Percentiles rank a stretch among this genome's conserved stretches.
Conservation (phyloP, 2,329 filamentous ascomycete genomes). For the Penicillium sp. region DNA sequence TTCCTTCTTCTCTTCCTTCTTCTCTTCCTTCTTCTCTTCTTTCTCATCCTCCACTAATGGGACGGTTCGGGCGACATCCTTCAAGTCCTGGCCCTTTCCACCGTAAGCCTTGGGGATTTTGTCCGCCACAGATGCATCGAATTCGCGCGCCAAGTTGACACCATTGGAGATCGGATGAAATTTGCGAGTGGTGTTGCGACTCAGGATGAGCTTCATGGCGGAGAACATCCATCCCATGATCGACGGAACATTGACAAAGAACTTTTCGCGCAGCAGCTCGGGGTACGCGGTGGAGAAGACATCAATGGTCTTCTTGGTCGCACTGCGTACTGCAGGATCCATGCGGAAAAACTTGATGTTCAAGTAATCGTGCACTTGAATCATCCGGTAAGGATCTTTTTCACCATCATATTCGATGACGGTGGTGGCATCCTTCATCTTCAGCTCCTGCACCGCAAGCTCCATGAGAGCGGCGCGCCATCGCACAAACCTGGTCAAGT, state of each 20-base stretch:
- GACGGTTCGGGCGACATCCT: conserved; percentile 34
- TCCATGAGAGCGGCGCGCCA: conserved; percentile 94
- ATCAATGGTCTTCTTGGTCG: conserved; percentile 73
- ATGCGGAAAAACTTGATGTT: conserved; percentile 79
- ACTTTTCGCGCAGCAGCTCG: conserved; percentile 83
- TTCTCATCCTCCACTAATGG: conserved; percentile 25
- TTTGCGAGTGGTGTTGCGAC: conserved; percentile 68
- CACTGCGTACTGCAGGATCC: conserved; percentile 68
- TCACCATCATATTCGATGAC: conserved; percentile 56
- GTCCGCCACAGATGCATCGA: conserved; percentile 51
- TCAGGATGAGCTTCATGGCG: conserved; percentile 68
- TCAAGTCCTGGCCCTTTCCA: conserved; percentile 57
- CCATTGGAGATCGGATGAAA: conserved; percentile 75
- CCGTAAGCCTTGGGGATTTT: conserved; percentile 72
- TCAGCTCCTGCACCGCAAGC: conserved; percentile 67
- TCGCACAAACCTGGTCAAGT: conserved; percentile 64
- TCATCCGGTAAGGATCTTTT: conserved; percentile 76
- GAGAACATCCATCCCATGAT: conserved; percentile 85
- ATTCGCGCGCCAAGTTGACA: conserved; percentile 58
- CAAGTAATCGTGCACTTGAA: conserved; percentile 90
- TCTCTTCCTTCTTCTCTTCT: conserved; percentile 6
- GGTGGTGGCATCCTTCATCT: conserved; percentile 63
- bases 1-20: conserved; percentile 11
- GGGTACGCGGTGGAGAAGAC: conserved; percentile 79
- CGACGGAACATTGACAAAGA: conserved; percentile 87